A percentile compares a stretch with the other conserved stretches of the same genome.
Conservation (phyloP, 106 monocot species). For the Hemerocallis citrina region DNA sequence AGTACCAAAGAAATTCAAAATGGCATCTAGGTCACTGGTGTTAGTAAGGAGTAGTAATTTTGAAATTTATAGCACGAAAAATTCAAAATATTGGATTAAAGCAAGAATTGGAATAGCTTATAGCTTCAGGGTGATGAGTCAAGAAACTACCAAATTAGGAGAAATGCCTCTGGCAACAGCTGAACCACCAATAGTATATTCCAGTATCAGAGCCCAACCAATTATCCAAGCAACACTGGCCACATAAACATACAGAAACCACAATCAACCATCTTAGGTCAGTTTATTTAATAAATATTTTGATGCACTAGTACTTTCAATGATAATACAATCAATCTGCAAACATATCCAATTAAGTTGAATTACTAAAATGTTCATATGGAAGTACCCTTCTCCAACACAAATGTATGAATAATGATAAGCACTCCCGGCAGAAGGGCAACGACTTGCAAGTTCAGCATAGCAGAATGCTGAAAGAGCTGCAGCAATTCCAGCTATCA, state of each 20-base stretch:
- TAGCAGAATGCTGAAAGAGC: conserved; percentile 96
- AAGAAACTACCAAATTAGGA: conserved; percentile 64
- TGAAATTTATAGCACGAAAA: neutral
- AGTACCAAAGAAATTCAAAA: neutral
- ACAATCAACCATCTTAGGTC: neutral
- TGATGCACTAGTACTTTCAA: too few species aligned
- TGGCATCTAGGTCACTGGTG: neutral
- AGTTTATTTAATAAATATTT: neutral
- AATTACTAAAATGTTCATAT: neutral
- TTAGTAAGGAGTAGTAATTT: neutral
- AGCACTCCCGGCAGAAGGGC: conserved; percentile 96
- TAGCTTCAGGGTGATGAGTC: neutral
- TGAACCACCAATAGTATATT: conserved; percentile 93
- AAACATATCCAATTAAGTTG: too few species aligned
- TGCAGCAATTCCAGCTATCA: conserved; percentile 94
- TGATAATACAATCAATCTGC: too few species aligned
- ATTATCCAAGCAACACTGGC: conserved; percentile 89
- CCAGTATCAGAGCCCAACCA: conserved; percentile 94
- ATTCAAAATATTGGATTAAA: neutral
- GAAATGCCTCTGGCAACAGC: conserved; percentile 96
- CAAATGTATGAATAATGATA: conserved; percentile 99
- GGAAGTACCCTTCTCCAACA: conserved; percentile 84
- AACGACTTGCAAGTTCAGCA: conserved; percentile 96
- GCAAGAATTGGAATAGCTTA: neutral
- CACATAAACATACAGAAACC: neutral